Evolutionary conservation across 805 yeast genomes (phyloP).

Genomic region (Kluyveromyces dobzhanskii): DNA sequence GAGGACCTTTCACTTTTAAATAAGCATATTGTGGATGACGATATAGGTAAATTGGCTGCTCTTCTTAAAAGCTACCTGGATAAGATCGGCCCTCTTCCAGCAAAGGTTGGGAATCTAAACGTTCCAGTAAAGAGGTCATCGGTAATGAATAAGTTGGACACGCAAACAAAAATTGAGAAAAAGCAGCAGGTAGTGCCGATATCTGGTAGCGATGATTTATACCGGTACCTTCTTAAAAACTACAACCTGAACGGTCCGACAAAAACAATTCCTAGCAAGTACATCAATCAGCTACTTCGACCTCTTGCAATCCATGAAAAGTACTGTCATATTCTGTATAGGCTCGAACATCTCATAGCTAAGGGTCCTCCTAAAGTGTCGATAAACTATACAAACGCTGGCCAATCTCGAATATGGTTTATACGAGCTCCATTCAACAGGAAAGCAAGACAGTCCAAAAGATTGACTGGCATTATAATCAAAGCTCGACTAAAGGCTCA

Average conservation of each 20-base stretch:
- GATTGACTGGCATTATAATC: constrained; percentile 15
- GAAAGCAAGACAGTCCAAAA: constrained; percentile 19
- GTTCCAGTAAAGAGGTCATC: background rate
- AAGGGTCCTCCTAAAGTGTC: constrained; percentile 21
- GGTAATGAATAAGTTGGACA: constrained; percentile 4
- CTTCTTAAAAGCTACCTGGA: constrained; percentile 5
- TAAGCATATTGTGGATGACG: constrained; percentile 3
- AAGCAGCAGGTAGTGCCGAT: constrained; percentile 11
- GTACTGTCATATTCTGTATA: constrained; percentile 11
- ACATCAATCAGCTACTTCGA: constrained; percentile 13
- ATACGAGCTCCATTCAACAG: constrained; percentile 25
- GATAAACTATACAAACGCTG: constrained; percentile 19
- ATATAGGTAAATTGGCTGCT: constrained; percentile 7
- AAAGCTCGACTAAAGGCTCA: constrained; percentile 17
- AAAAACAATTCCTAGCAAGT: constrained; percentile 9
- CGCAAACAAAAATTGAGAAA: constrained; percentile 11
- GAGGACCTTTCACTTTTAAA: constrained; percentile 13
- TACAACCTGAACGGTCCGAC: constrained; percentile 9
- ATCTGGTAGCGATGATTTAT: constrained; percentile 7
- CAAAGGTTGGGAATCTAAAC: constrained; percentile 3
- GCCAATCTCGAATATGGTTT: constrained; percentile 24
- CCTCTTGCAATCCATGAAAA: constrained; percentile 24
- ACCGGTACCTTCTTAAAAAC: background rate
- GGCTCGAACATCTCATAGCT: constrained; percentile 14
- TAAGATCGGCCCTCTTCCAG: background rate